A percentile compares a stretch with the other conserved stretches of the same genome.
Evolutionary conservation across 2,329 filamentous ascomycete species (phyloP).

Genomic region (Alternaria sp.): DNA sequence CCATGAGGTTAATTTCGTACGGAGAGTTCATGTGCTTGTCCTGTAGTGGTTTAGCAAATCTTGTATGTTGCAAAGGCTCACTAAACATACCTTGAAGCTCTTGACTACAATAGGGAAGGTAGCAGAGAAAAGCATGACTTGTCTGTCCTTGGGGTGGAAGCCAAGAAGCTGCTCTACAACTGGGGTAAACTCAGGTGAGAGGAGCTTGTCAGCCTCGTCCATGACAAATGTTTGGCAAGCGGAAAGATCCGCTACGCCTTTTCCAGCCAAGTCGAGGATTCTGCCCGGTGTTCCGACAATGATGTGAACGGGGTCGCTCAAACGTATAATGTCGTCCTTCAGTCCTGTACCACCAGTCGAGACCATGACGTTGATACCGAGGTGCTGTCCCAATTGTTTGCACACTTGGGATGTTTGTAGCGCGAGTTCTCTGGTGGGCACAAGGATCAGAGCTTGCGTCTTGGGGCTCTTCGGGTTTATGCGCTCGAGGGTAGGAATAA

Average conservation of each 20-base stretch:
- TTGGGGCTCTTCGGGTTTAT: constrained; percentile 97
- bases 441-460: constrained; percentile 94
- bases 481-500: constrained; percentile 92
- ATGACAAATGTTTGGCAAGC: constrained; percentile 98
- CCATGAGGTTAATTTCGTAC: constrained; percentile 99
- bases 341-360: constrained; percentile 95
- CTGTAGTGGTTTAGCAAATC: constrained; percentile 44
- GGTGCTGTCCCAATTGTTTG: constrained; percentile 96
- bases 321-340: constrained; percentile 93
- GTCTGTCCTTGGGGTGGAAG: constrained; percentile 95
- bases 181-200: constrained; percentile 95
- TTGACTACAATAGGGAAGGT: constrained; percentile 98
- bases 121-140: constrained; percentile 99
- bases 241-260: constrained; percentile 94
- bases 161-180: constrained; percentile 95
- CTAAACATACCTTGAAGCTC: constrained; percentile 73
- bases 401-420: constrained; percentile 99
- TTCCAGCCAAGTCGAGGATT: constrained; percentile 94
- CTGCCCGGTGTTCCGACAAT: constrained; percentile 96
- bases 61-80: neutral
- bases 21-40: constrained; percentile 97
- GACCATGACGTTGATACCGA: constrained; percentile 98
- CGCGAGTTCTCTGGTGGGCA: constrained; percentile 94
- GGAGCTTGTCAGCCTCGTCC: constrained; percentile 98
- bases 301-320: constrained; percentile 95